Percentiles rank a stretch among this genome's conserved stretches.
Evolutionary conservation across 768 basidiomycete species (phyloP).

Genomic region (Chiua virens): DNA sequence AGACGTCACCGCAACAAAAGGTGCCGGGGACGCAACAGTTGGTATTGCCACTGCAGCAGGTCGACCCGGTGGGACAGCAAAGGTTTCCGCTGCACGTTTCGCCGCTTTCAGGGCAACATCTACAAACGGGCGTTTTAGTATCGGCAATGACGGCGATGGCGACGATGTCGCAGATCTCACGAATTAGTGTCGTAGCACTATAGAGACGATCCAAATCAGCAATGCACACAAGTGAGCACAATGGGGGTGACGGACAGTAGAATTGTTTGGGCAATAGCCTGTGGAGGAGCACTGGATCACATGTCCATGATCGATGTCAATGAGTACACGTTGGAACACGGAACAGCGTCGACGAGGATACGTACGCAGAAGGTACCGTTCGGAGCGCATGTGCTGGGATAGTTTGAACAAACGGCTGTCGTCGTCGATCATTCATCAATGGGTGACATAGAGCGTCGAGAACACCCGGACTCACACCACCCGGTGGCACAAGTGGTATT

Average conservation of each 20-base stretch:
- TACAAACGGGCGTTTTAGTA: background rate
- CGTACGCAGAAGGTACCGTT: slow-evolving; percentile 22
- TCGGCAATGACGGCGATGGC: background rate
- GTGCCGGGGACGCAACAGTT: slow-evolving; percentile 11
- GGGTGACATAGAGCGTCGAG: too few species aligned
- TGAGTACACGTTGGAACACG: background rate
- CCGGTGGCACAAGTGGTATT: too few species aligned
- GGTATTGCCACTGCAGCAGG: slow-evolving; percentile 7
- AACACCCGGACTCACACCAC: too few species aligned
- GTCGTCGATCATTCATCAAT: too few species aligned
- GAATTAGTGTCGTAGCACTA: slow-evolving; percentile 8
- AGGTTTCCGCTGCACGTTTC: slow-evolving; percentile 8
- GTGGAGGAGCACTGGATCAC: slow-evolving; percentile 10
- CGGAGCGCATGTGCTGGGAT: slow-evolving; percentile 1
- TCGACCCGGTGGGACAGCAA: slow-evolving; percentile 12
- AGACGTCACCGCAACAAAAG: slow-evolving; percentile 21
- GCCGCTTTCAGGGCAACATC: slow-evolving; percentile 17
- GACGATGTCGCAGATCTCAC: background rate
- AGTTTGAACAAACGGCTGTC: too few species aligned
- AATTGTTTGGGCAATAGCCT: slow-evolving; percentile 12
- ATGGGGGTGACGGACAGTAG: slow-evolving; percentile 10
- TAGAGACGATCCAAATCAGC: background rate
- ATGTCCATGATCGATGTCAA: background rate
- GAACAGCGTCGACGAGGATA: background rate
- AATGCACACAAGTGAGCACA: background rate